Conservation (phyloP, 345 rosid species). For the Dipteronia sinensis region DNA sequence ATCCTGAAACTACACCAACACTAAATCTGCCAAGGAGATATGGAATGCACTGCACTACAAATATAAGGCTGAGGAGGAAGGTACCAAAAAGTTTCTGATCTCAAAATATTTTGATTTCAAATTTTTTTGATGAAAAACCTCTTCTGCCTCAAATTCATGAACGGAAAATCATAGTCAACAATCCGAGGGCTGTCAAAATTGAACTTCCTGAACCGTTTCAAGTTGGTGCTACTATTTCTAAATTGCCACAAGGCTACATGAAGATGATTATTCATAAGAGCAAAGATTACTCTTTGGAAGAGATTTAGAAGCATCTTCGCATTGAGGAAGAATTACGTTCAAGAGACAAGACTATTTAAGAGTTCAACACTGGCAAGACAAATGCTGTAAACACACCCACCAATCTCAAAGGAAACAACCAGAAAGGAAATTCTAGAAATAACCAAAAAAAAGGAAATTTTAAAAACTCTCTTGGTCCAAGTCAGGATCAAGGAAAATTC, state of each 20-base stretch:
- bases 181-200: background rate
- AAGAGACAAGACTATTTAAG: too few species aligned
- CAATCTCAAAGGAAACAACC: too few species aligned
- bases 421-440: background rate
- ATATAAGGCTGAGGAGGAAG: background rate
- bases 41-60: background rate
- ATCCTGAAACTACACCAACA: background rate
- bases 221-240: background rate
- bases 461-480: background rate
- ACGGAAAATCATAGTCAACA: background rate
- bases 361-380: too few species aligned
- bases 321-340: too few species aligned
- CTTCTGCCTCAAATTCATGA: background rate
- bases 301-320: too few species aligned
- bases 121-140: background rate
- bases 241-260: background rate
- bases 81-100: background rate
- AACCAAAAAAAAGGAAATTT: background rate
- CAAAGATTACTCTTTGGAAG: background rate
- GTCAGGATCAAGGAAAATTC: background rate
- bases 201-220: background rate
- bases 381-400: too few species aligned
- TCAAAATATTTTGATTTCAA: background rate
- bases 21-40: background rate
- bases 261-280: background rate